Base-by-base conservation (phyloP, 106 monocot species). In the Vanilla planifolia region DNA sequence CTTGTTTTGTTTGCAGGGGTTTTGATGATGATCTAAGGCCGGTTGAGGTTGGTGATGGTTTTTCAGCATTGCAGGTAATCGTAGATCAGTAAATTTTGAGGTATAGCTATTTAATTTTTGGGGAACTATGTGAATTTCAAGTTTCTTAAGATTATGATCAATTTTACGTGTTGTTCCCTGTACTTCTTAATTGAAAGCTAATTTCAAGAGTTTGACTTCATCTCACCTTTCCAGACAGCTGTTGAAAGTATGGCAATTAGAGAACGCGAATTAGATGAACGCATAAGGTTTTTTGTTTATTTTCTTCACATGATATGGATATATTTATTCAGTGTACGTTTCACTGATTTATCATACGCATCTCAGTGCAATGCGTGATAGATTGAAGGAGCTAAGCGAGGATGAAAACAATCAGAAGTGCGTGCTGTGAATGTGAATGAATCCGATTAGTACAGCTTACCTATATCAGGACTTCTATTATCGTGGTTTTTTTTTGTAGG, bases 391-490 rank as follows among this genome's bases (percentile, higher is more conserved):
- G 20, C 50, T 76, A 30, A 70, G 70, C 20, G 76, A 76, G 60
- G 51, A 76, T 65, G 69, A 76, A 59, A 69, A 32, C 63, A 69
- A 27, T 26, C 44, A 69, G 40, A 76, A 65, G 76, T 76, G 55
- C 29, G 61, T 43, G 30, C 37, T 55, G 46, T 52, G 55, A 0
- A 42, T 21, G 16, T 62, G 24, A 6, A 3, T 43, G n/a, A n/a
- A n/a, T n/a, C n/a, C n/a, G n/a, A n/a, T n/a, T n/a, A n/a, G n/a
- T n/a, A 30, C 30, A 27, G 26, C 51, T 51, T 35, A 32, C 41
- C 41, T 43, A 36, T 46, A 8, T 36, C 33, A 24, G 21, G 24
- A 7, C 3, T 44, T 35, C 64, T 55, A 1, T 37, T 24, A 46
- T 53, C 35, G 15, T 30, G 19, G 1, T 10, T 57, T 35, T 35